Evolutionary conservation across 495 filamentous ascomycete genomes (phyloP), one percentile per base, ranked within the genome.

Genomic region (Mytilinidion resinicola): DNA sequence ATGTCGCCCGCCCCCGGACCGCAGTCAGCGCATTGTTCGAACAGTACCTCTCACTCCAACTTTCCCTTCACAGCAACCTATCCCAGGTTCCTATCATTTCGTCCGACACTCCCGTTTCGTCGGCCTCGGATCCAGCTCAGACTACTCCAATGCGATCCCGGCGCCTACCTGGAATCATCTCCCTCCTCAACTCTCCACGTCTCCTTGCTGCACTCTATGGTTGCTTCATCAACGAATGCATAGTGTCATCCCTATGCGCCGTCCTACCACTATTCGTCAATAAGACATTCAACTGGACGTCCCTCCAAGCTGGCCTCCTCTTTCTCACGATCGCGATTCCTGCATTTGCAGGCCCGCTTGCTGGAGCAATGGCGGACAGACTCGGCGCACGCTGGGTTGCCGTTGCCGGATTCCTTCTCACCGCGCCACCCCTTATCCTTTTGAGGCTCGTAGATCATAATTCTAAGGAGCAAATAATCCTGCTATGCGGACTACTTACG

Each of bases 241-340:
- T 56, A 63, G 52, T 19, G 10, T 11, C 53, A 12, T 44, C 53
- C 14, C 79, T 85, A 57, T 83, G 85, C 66, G 74, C 77, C 19
- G 74, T 81, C 1, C 69, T 91, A 8, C 83, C 89, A 56, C 59
- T 90, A 5, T 85, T 83, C 61, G 83, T 89, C 14, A 75, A 83
- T 54, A 67, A 72, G 0, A 78, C 70, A 0, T 90, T 89, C 60
- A 61, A 72, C 53, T 92, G 85, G 85, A 77, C 76, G 21, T 78
- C 87, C 4, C 76, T 79, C 0, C 85, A 83, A 9, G 85, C 85
- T 25, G 88, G 88, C 0, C 68, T 91, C 14, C 73, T 88, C 10
- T 91, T 91, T 68, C 76, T 91, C 4, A 78, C 85, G 6, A 62
- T 88, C 36, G 80, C 84, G 53, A 68, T 81, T 51, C 82, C 77